Evolutionary conservation across 2,329 filamentous ascomycete genomes (phyloP), one percentile per base, ranked within the genome.

Genomic region (Thelonectria discophora): DNA sequence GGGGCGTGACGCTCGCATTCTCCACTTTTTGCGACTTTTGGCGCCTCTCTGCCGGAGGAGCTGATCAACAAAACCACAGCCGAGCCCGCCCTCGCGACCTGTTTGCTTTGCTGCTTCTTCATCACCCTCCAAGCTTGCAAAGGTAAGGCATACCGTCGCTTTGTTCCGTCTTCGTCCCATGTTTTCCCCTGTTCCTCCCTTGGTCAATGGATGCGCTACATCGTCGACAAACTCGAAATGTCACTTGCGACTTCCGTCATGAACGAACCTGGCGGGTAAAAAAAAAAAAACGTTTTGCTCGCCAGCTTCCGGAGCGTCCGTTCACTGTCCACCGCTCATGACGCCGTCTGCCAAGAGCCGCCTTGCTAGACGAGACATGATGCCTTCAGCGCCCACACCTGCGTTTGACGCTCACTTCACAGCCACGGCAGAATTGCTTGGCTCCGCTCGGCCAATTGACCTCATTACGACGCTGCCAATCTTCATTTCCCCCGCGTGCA

Each of bases 11-110:
- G 70, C 62, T 72, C 11, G 20, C 43, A 52, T 59, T 56, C 62
- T 18, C 70, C 70, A 72, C 70, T 72, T 64, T 72, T 69, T 62
- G 62, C 58, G 62, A 55, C 68, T 56, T 68, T 71, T 69, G 58
- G 67, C 63, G 66, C 62, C 58, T 69, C 49, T 69, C 60, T 64
- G 65, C 55, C 61, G 60, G 64, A 63, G 63, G 49, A 69, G 62
- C 67, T 70, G 68, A 72, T 72, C 64, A 73, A 72, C 70, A 73
- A 73, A 73, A 73, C 65, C 69, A 72, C 40, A 68, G 68, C 64
- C 65, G 58, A 69, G 62, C 70, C 70, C 70, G 65, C 70, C 70
- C 62, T 71, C 65, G 69, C 70, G 67, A 67, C 62, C 62, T 63
- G 50, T 64, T 20, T 66, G 54, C 39, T 46, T 72, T 64, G 65